Percentiles rank a stretch among this genome's conserved stretches.
phyloP scores from a whole-genome alignment of 257 asterid species.

The Lycium ferocissimum region DNA sequence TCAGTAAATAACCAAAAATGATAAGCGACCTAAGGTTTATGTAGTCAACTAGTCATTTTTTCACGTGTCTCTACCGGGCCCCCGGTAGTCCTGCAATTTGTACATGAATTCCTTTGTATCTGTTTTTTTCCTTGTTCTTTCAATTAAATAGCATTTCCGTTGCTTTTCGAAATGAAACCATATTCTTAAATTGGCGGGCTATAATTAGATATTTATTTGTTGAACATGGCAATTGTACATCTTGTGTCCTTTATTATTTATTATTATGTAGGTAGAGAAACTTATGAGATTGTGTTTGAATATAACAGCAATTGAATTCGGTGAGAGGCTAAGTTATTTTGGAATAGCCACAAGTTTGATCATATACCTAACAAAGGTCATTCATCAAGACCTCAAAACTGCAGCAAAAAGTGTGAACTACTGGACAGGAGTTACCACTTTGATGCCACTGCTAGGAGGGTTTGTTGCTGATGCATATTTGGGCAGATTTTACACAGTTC shows the following conservation, averaged over 20 bases:
- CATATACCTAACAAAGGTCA: slow-evolving; percentile 78
- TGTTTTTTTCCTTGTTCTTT: not conserved
- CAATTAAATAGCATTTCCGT: not conserved
- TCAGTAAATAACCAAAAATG: not conserved
- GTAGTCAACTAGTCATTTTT: not conserved
- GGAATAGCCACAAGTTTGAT: slow-evolving; percentile 80
- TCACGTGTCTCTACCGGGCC: too few species aligned
- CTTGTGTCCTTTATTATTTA: not conserved
- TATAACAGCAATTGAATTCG: slow-evolving; percentile 27
- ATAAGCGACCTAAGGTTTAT: not conserved
- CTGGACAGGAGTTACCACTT: slow-evolving; percentile 85
- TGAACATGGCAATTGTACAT: not conserved
- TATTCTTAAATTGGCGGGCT: not conserved
- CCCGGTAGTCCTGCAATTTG: not conserved
- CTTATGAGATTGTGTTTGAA: slow-evolving; percentile 62
- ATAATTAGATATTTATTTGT: too few species aligned
- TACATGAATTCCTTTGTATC: not conserved
- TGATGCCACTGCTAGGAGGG: slow-evolving; percentile 91
- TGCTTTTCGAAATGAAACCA: not conserved
- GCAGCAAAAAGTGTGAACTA: slow-evolving; percentile 78
- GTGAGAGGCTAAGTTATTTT: slow-evolving; percentile 84
- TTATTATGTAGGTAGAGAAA: slow-evolving; percentile 42
- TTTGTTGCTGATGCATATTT: slow-evolving; percentile 86
- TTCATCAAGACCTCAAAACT: slow-evolving; percentile 73
- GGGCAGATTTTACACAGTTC: slow-evolving; percentile 82